Evolutionary conservation across 192 early-diverging fungal species (phyloP).

Genomic region (Oehlia diaphana): DNA sequence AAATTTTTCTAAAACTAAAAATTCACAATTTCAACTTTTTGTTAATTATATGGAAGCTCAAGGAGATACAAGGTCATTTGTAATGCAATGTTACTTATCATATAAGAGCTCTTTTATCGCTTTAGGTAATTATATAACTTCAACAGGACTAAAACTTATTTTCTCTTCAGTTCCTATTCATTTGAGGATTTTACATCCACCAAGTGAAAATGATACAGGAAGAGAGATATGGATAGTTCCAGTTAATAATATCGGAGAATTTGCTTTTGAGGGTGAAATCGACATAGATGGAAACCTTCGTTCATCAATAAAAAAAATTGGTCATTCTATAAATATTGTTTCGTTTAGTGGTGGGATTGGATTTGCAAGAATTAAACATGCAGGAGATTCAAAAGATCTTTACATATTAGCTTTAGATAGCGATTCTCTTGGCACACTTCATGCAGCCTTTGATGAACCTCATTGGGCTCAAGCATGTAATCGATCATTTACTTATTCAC

Average conservation of each 20-base stretch:
- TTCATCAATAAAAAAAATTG: not conserved
- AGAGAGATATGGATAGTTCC: conserved; percentile 69
- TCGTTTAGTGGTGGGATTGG: conserved; percentile 8
- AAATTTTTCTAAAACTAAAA: conserved; percentile 58
- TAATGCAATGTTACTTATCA: conserved; percentile 43
- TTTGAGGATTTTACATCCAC: conserved; percentile 34
- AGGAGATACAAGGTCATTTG: conserved; percentile 17
- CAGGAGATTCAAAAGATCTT: not conserved
- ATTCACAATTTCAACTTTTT: conserved; percentile 43
- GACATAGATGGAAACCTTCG: conserved; percentile 34
- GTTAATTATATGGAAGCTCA: conserved; percentile 6
- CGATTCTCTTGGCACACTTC: conserved; percentile 43
- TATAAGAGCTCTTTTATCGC: conserved; percentile 68
- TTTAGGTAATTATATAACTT: conserved; percentile 57
- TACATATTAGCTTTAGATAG: conserved; percentile 34
- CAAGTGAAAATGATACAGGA: conserved; percentile 14
- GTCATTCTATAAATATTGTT: not conserved
- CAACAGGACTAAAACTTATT: conserved; percentile 52
- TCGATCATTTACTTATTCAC: conserved; percentile 31
- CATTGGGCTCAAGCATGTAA: conserved; percentile 35
- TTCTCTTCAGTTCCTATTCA: conserved; percentile 61
- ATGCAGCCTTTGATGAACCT: conserved; percentile 48
- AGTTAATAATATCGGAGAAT: conserved; percentile 51
- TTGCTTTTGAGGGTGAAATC: conserved; percentile 60
- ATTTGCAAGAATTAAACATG: conserved; percentile 10